Percentiles rank a stretch among this genome's conserved stretches.
Conservation (phyloP, 805 yeast genomes). For the Suhomyces prunicola region DNA sequence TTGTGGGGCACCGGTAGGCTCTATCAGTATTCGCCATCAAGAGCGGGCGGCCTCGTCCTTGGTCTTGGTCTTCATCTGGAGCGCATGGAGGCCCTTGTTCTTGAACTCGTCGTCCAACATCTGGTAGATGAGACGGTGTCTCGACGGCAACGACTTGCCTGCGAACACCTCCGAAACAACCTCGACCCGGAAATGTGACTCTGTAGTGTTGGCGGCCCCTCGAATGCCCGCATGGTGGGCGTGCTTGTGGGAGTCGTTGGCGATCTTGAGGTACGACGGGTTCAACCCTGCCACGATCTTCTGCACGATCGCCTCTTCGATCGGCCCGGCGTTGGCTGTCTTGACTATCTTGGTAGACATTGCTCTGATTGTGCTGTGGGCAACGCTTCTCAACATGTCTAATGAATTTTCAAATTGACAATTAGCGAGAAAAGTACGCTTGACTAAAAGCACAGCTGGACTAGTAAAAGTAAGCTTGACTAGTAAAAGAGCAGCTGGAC, state of each 20-base stretch:
- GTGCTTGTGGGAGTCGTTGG: conserved; percentile 85
- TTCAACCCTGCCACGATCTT: conserved; percentile 41
- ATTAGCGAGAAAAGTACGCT: no score
- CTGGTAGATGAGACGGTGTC: conserved; percentile 75
- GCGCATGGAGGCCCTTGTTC: conserved; percentile 76
- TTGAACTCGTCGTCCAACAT: conserved; percentile 70
- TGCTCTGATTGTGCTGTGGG: background rate
- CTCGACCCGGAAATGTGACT: conserved; percentile 78
- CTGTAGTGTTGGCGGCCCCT: conserved; percentile 66
- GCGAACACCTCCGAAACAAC: conserved; percentile 67
- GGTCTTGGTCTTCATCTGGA: conserved; percentile 82
- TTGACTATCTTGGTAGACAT: conserved; percentile 5
- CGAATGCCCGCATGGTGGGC: conserved; percentile 81
- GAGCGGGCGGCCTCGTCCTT: no score
- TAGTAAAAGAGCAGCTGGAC: no score
- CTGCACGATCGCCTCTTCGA: conserved; percentile 45
- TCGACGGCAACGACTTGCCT: conserved; percentile 62
- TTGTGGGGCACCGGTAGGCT: no score
- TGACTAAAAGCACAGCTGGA: no score
- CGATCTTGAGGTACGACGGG: conserved; percentile 50
- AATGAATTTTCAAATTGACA: no score
- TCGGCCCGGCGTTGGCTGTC: conserved; percentile 39
- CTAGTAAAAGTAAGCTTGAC: no score
- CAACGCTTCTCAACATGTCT: background rate
- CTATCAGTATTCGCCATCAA: no score